Conservation (phyloP, 108 stramenopile species). For the Conticribra weissflogii region DNA sequence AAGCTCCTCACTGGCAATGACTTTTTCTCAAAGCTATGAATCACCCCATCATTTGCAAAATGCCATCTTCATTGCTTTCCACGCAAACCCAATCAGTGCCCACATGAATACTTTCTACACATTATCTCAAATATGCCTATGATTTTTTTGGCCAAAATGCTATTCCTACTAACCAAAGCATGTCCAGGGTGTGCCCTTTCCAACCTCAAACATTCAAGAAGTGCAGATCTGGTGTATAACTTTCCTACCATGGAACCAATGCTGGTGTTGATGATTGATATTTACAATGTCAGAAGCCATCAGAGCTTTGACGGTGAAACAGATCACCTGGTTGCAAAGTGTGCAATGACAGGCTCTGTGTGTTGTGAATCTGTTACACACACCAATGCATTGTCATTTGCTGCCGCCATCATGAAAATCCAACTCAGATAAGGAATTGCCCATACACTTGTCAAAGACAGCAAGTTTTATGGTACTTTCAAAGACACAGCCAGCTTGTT, state of each 20-base stretch:
- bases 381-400: background rate
- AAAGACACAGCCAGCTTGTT: background rate
- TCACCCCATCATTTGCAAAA: background rate
- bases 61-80: conserved; percentile 20
- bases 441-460: conserved; percentile 15
- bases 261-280: conserved; percentile 1
- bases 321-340: background rate
- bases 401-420: conserved; percentile 20
- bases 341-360: conserved; percentile 9
- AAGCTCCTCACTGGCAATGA: background rate
- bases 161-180: background rate
- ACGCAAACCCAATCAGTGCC: conserved; percentile 21
- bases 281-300: background rate
- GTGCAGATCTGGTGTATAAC: background rate
- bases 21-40: background rate
- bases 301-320: background rate
- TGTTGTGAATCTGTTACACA: background rate
- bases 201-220: background rate
- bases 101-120: conserved; percentile 10
- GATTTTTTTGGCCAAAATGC: conserved; percentile 19
- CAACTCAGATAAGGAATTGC: conserved; percentile 6
- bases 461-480: conserved; percentile 3
- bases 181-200: conserved; percentile 14
- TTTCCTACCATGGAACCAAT: conserved; percentile 9
- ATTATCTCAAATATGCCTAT: conserved; percentile 6